Evolutionary conservation across 495 filamentous ascomycete species (phyloP), one percentile per base, ranked within the genome.

Genomic region (Hypoxylon cercidicola): DNA sequence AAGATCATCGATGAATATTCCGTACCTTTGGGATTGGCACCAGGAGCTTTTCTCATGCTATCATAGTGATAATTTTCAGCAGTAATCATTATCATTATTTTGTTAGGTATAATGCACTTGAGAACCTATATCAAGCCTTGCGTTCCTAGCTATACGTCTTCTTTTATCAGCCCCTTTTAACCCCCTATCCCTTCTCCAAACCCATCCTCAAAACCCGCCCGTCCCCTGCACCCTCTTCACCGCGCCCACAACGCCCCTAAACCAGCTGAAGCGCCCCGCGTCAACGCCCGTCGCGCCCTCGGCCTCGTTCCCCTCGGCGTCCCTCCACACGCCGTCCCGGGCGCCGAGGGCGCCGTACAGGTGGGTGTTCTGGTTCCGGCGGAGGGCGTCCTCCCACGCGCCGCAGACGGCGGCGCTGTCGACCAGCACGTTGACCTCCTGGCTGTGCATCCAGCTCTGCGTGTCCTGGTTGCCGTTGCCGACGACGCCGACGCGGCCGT

Each of bases 401-500:
- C 70, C 62, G 60, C 90, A 93, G 6, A 93, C 68, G 1, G 77
- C 53, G 0, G 72, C 68, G 3, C 83, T 87, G 55, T 93, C 90
- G 12, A 92, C 69, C 80, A 93, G 82, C 11, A 92, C 65, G 66
- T 93, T 93, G 55, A 89, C 81, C 70, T 93, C 90, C 73, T 91
- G 89, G 34, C 81, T 85, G 70, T 93, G 90, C 63, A 80, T 92
- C 85, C 87, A 93, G 58, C 81, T 85, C 77, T 93, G 90, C n/a
- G 90, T 92, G 54, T 93, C 90, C 68, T 90, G 86, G 69, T 93
- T 93, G 0, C 90, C 90, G 62, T 85, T 90, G 5, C 90, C 89
- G 77, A 88, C 82, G 46, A 93, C 87, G 11, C 82, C 88, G 60
- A 93, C 75, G 43, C 75, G 78, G 37, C 82, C 85, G 70, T 93